phyloP scores from a whole-genome alignment of 2,329 filamentous ascomycete species.

The Cadophora gregata region DNA sequence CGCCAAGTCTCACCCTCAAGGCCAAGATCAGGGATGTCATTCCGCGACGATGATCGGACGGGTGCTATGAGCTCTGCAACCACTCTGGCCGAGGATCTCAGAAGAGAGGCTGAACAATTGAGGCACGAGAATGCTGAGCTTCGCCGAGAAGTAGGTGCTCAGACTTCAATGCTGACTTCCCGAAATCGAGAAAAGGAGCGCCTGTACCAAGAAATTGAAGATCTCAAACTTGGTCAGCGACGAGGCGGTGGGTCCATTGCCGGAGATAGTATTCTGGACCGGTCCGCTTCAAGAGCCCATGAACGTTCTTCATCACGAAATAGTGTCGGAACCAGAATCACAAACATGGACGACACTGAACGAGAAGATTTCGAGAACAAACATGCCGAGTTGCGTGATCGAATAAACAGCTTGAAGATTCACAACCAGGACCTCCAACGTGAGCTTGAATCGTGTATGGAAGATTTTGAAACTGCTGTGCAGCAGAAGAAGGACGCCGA shows the following conservation, averaged over 20 bases:
- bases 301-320: slow-evolving; percentile 78
- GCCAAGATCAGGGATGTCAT: slow-evolving; percentile 55
- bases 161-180: slow-evolving; percentile 97
- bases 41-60: slow-evolving; percentile 53
- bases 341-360: slow-evolving; percentile 71
- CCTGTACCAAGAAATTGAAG: slow-evolving; percentile 95
- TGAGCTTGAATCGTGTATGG: slow-evolving; percentile 79
- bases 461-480: slow-evolving; percentile 78
- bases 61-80: slow-evolving; percentile 63
- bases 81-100: slow-evolving; percentile 78
- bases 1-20: slow-evolving; percentile 52
- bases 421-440: slow-evolving; percentile 88
- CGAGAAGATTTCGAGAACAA: slow-evolving; percentile 86
- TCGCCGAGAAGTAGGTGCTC: slow-evolving; percentile 88
- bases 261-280: slow-evolving; percentile 89
- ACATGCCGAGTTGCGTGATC: slow-evolving; percentile 83
- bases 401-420: slow-evolving; percentile 83
- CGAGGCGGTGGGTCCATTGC: slow-evolving; percentile 70
- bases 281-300: slow-evolving; percentile 86
- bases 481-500: slow-evolving; percentile 67
- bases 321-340: slow-evolving; percentile 46
- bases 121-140: slow-evolving; percentile 93
- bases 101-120: slow-evolving; percentile 73
- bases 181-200: slow-evolving; percentile 94
- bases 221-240: slow-evolving; percentile 86